These are phyloP conservation scores for Marsdenia floribunda DNA, from an alignment of 257 asterid genomes.

Conservation along the genomic window DNA sequence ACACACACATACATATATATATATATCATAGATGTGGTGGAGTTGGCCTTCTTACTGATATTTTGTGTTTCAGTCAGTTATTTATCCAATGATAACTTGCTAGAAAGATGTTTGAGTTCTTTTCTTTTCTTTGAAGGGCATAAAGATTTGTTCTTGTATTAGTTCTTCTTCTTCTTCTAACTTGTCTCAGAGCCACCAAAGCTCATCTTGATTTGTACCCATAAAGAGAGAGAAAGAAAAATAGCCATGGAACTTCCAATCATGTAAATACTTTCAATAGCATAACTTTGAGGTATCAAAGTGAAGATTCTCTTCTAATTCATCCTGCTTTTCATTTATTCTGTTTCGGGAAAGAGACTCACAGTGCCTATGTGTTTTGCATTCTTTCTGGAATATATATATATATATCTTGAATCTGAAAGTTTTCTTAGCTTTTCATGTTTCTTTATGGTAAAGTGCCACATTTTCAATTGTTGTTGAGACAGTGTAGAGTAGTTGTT, in stretches of 20 bases:
- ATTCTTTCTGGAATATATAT: neutral
- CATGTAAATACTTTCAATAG: slow-evolving; percentile 7
- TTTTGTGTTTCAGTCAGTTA: neutral
- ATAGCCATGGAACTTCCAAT: neutral
- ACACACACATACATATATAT: too few relatives aligned
- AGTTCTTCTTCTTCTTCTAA: neutral
- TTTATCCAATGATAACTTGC: neutral
- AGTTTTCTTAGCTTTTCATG: neutral
- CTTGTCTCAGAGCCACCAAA: neutral
- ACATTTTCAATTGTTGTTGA: neutral
- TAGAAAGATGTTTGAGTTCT: neutral
- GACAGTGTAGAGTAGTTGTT: too few relatives aligned
- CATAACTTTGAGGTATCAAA: slow-evolving; percentile 7
- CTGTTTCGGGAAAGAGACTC: neutral
- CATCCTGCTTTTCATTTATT: neutral
- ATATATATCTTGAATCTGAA: neutral
- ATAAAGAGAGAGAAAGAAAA: neutral
- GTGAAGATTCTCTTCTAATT: neutral
- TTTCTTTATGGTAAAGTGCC: neutral
- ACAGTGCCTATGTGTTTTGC: neutral
- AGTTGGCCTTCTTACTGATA: neutral
- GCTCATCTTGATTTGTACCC: slow-evolving; percentile 4
- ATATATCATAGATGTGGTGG: neutral
- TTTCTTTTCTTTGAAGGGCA: neutral
- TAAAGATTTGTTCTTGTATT: neutral